Evolutionary conservation across 352 stramenopile species (phyloP), one percentile per base, ranked within the genome.

Genomic region (Globisporangium megalacanthum): DNA sequence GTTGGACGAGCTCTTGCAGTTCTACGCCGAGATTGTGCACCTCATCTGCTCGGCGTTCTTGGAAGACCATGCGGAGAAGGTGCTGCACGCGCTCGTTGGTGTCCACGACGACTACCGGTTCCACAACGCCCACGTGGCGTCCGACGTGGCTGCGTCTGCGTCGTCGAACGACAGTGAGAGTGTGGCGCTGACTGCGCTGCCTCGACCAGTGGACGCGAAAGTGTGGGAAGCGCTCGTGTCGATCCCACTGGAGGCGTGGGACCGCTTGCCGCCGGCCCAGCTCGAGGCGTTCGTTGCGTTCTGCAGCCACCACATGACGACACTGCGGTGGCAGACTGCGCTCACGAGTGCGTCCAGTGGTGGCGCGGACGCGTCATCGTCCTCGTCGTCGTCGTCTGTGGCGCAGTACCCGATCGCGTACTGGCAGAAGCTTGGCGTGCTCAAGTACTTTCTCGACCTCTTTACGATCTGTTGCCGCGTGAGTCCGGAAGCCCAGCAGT

Each of bases 31-130:
- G 49, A 70, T 86, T 17, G 55, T 95, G 7, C 68, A 87, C 20
- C 47, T 89, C 15, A 83, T 95, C 20, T 92, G 81, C 49, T 66
- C 66, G 22, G 41, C 58, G n/a, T 57, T 89, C 65, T 52, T 95
- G 7, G 80, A 81, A 52, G 86, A 95, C 44, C 86, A 95, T 56
- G 62, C 86, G 4, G 86, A 95, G 61, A 91, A 90, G 53, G 73
- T 94, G 33, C 59, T 95, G 0, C 83, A 91, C 53, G 77, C 83
- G 22, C 49, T 95, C 8, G 83, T 94, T 47, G 86, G 83, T 1
- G 72, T 92, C 1, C 79, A 94, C 14, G 80, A 92, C 31, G 80
- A 92, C 51, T 93, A 94, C 37, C 79, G 79, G 25, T 91, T 91
- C 55, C 72, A 80, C 56, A 76, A 46, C 49, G 57, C 36, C 8